Base-by-base conservation (phyloP, 768 basidiomycete species). In the Tricholoma saponaceum region DNA sequence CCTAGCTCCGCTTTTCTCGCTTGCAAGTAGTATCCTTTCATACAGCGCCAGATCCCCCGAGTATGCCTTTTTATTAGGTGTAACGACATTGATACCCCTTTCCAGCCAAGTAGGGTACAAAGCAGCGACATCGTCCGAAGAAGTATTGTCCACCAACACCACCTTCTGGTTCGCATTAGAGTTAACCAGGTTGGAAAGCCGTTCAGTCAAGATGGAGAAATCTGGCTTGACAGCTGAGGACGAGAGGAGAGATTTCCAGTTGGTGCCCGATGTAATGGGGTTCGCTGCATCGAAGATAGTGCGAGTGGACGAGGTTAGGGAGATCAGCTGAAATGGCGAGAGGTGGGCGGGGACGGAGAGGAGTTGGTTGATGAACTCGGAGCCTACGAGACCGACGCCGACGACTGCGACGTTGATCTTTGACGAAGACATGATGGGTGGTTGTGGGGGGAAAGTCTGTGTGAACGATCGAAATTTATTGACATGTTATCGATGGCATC, bases 21-120 rank as follows among this genome's bases (percentile, higher is more conserved):
- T 83, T 3, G 90, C 83, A 4, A 66, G 66, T 22, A 88, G 60
- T 61, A 98, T 94, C 22, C 74, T 70, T 52, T 88, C 74, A 68
- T 89, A 98, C 35, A 97, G 74, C 18, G 62, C 64, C 26, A 85
- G 74, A 18, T 83, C 77, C 0, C 89, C 87, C 13, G 93, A 95
- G 68, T 87, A 93, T 0, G 90, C 97, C 74, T 98, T 98, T 74
- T 99, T 99, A 80, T 98, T 99, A 14, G 97, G 96, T 1, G 97
- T 99, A 47, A 96, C 85, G 64, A 99, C 84, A 67, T 87, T 83
- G 58, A 98, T 82, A 3, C 95, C 95, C 4, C 81, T 81, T 51
- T 76, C 74, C 44, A 98, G 74, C 74, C 95, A 89, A 35, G 75
- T 73, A 0, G 97, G 93, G 71, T 98, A 99, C 54, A 87, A 66